phyloP scores from a whole-genome alignment of 1,284 basidiomycete species.

The Takashimella koratensis region DNA sequence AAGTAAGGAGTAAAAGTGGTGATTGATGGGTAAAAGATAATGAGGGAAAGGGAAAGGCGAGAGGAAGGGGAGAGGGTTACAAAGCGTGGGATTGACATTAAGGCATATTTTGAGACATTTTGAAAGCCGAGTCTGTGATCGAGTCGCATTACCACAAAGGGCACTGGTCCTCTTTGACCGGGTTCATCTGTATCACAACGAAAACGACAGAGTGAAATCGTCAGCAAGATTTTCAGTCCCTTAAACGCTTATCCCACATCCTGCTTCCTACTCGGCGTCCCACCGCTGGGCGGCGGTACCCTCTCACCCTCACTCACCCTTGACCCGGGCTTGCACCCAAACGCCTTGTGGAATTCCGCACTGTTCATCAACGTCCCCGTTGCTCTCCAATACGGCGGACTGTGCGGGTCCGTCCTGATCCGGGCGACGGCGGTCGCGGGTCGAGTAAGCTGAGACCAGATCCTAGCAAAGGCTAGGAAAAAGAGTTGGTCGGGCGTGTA shows the following conservation, averaged over 20 bases:
- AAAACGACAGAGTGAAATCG: background rate
- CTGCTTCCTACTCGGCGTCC: no score
- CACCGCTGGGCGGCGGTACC: no score
- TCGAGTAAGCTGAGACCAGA: slow-evolving; percentile 36
- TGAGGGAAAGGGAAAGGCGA: no score
- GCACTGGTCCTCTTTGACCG: slow-evolving; percentile 40
- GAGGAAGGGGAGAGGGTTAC: no score
- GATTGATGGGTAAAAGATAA: no score
- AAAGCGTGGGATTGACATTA: no score
- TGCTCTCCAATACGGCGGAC: slow-evolving; percentile 70
- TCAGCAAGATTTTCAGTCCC: background rate
- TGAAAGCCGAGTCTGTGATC: no score
- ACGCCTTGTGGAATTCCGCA: slow-evolving; percentile 47
- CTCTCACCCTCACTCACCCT: no score
- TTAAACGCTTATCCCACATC: background rate
- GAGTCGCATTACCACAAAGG: slow-evolving; percentile 36
- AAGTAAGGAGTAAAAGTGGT: no score
- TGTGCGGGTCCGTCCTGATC: slow-evolving; percentile 83
- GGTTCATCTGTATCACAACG: slow-evolving; percentile 28
- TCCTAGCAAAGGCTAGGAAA: slow-evolving; percentile 71
- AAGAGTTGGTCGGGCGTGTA: slow-evolving; percentile 81
- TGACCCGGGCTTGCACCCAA: slow-evolving; percentile 43
- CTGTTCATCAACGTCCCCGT: slow-evolving; percentile 67
- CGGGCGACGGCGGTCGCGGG: slow-evolving; percentile 61
- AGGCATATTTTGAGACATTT: no score